Percentiles rank a stretch among this genome's conserved stretches.
Evolutionary conservation across 768 basidiomycete genomes (phyloP).

Genomic region (Podaxis sp.): DNA sequence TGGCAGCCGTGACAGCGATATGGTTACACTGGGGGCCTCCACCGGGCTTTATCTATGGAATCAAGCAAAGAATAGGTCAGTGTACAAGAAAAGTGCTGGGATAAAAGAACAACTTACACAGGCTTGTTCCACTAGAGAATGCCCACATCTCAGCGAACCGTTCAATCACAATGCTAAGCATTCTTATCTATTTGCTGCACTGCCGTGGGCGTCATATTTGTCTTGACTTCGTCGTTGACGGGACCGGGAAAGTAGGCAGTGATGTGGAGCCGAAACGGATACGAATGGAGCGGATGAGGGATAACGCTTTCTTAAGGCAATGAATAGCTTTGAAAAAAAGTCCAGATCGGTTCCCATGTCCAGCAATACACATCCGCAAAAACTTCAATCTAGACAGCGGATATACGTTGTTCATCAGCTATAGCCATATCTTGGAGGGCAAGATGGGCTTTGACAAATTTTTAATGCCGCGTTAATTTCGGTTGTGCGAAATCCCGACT

Average conservation of each 20-base stretch:
- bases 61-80: conserved; percentile 8
- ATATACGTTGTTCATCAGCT: conserved; percentile 64
- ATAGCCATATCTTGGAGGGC: conserved; percentile 78
- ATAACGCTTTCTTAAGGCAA: conserved; percentile 88
- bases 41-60: conserved; percentile 47
- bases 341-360: not conserved
- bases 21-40: conserved; percentile 60
- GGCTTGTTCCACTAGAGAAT: conserved; percentile 36
- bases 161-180: not conserved
- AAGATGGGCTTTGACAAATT: conserved; percentile 78
- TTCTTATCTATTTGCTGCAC: conserved; percentile 11
- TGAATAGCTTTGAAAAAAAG: conserved; percentile 57
- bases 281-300: too few species aligned
- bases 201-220: conserved; percentile 4
- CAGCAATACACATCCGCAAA: not conserved
- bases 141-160: not conserved
- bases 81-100: not conserved
- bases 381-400: not conserved
- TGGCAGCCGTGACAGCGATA: conserved; percentile 53
- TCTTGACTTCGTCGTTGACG: too few species aligned
- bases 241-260: too few species aligned
- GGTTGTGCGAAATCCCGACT: not conserved
- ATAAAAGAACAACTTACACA: conserved; percentile 37
- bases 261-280: too few species aligned
- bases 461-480: conserved; percentile 17